Base-by-base conservation (phyloP, 2,329 filamentous ascomycete genomes). In the Fusarium robinianum region DNA sequence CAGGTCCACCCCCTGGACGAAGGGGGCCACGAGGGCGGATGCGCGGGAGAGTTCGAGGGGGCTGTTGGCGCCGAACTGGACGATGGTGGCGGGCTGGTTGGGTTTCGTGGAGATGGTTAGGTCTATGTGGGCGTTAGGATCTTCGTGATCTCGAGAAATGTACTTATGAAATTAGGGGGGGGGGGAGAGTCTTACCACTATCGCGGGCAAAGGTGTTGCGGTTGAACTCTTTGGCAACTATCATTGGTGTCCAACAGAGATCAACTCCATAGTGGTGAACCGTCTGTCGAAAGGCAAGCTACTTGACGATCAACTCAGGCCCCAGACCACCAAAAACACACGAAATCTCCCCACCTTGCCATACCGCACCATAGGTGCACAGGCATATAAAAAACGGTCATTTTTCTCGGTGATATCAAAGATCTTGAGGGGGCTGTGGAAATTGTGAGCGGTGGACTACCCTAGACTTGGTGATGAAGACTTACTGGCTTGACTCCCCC, bases 191-290 rank as follows among this genome's bases (percentile, higher is more conserved):
- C 67, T 33, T 52, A 80, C 79, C 82, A 61, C 79, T 82, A 50
- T 84, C 78, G 42, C 83, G 72, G 35, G 83, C 83, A 53, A 79
- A 68, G 14, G 67, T 63, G 58, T 72, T 84, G 16, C 83, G 73
- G 67, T 85, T 85, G 63, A 85, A 86, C 61, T 85, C 83, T 59
- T 85, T 85, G 37, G 83, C 81, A 3, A 85, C 70, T 41, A 85
- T 80, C 85, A 88, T 88, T 29, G 85, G 85, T 3, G 84, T 87
- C 79, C 84, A 88, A 53, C 79, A 82, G 6, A 88, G 63, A 63
- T 88, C 84, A 11, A 79, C 78, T 33, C 78, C 80, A 63, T 85
- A 87, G 33, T 78, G 72, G 49, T 81, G 75, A 3, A 84, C 80
- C 0, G 84, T 83, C 55, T 86, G 78, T 33, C 85, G 78, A 61